Evolutionary conservation across 1,139 yeast species (phyloP).

Genomic region (Candida glucosophila): DNA sequence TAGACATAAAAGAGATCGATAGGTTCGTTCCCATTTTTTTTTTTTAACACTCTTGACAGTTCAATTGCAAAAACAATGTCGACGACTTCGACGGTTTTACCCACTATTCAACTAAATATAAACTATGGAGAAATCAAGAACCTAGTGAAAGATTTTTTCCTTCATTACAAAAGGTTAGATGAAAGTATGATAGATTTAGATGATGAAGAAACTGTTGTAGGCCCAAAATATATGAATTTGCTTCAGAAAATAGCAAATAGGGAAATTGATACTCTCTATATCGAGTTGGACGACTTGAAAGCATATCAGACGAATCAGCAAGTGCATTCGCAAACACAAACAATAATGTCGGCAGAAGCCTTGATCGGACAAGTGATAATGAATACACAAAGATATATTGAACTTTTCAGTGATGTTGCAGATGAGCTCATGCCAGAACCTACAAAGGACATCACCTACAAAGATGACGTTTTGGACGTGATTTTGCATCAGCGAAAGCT

Average conservation of each 20-base stretch:
- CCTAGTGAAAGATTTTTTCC: constrained; percentile 48
- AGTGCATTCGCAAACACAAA: constrained; percentile 14
- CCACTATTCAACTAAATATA: constrained; percentile 51
- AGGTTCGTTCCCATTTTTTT: no score
- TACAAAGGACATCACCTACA: constrained; percentile 64
- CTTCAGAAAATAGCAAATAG: constrained; percentile 81
- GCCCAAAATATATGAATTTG: constrained; percentile 70
- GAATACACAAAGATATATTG: constrained; percentile 75
- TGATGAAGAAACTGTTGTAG: constrained; percentile 19
- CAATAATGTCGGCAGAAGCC: constrained; percentile 5
- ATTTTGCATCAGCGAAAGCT: constrained; percentile 82
- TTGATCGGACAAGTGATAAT: constrained; percentile 53
- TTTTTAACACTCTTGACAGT: constrained; percentile 1
- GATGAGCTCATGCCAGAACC: constrained; percentile 84
- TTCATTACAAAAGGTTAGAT: constrained; percentile 42
- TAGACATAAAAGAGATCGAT: no score
- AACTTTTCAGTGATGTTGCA: constrained; percentile 62
- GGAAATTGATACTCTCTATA: constrained; percentile 53
- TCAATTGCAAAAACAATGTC: constrained; percentile 11
- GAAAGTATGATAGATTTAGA: constrained; percentile 10
- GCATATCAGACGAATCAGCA: constrained; percentile 47
- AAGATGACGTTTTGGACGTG: constrained; percentile 89
- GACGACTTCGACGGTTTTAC: constrained; percentile 35
- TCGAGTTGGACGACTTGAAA: constrained; percentile 81
- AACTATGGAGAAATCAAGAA: constrained; percentile 51